phyloP scores from a whole-genome alignment of 1,284 basidiomycete species.

The Athelia psychrophila region DNA sequence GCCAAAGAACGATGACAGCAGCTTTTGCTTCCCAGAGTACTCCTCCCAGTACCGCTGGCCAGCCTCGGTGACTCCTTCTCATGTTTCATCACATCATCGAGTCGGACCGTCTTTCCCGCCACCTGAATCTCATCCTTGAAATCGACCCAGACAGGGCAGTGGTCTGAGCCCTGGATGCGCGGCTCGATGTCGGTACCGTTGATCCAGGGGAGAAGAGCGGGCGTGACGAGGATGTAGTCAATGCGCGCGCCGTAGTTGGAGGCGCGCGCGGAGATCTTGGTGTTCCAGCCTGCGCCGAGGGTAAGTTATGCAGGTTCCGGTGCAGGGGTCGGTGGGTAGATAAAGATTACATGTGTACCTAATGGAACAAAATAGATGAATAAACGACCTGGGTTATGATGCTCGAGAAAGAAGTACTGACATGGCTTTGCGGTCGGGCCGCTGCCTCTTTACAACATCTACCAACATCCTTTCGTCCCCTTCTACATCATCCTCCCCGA shows the following conservation, averaged over 20 bases:
- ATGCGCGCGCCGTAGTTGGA: slow-evolving; percentile 95
- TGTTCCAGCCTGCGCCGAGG: slow-evolving; percentile 80
- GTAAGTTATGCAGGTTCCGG: slow-evolving; percentile 7
- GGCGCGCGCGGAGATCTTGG: slow-evolving; percentile 85
- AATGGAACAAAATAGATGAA: background rate
- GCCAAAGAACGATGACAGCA: slow-evolving; percentile 77
- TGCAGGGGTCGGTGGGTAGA: slow-evolving; percentile 1
- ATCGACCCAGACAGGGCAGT: slow-evolving; percentile 94
- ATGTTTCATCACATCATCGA: slow-evolving; percentile 57
- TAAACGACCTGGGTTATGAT: slow-evolving; percentile 12
- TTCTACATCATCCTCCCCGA: slow-evolving; percentile 38
- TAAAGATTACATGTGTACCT: slow-evolving; percentile 49
- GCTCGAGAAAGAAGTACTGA: slow-evolving; percentile 9
- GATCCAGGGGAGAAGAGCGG: slow-evolving; percentile 88
- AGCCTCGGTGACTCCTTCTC: slow-evolving; percentile 60
- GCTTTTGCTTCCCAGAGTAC: slow-evolving; percentile 79
- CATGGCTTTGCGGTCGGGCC: slow-evolving; percentile 73
- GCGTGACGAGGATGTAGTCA: slow-evolving; percentile 90
- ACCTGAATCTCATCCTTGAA: slow-evolving; percentile 76
- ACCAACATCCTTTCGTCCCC: slow-evolving; percentile 59
- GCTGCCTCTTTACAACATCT: slow-evolving; percentile 77
- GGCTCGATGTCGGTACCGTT: slow-evolving; percentile 87
- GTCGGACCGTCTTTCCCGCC: slow-evolving; percentile 48
- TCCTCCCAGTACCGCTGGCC: slow-evolving; percentile 81
- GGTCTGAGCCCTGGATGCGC: slow-evolving; percentile 88